Base-by-base conservation (phyloP, 306 rosid species). In the Castanopsis chinensis region DNA sequence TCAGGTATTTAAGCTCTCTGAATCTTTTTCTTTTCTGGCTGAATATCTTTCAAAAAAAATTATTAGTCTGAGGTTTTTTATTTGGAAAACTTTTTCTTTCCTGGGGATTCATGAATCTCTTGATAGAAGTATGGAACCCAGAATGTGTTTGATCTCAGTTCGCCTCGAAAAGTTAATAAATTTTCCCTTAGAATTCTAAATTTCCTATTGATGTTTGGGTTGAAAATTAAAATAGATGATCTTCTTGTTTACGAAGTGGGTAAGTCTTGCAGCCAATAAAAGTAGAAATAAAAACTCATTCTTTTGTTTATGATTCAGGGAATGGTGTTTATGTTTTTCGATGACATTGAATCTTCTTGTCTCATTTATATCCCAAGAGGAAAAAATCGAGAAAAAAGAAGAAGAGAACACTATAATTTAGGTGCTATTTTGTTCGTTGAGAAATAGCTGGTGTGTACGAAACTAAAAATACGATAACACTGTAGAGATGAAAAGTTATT, bases 1-100 rank as follows among this genome's bases (percentile, higher is more conserved):
- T 87, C 82, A 87, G 88, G 90, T 87, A 20, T 30, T n/a, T 4
- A 30, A 30, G 21, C 45, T 33, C 52, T 33, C 28, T 28, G 45
- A 18, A 8, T 68, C 21, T 57, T 49, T 49, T 49, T 49, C 15
- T 49, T 49, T 49, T 49, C 5, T 10, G 53, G 17, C 4, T 49
- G 53, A 49, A 49, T 49, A 3, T 49, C 53, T 49, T 28, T 63
- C 3, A 28, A 14, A 28, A 63, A 63, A 41, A 3, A 14, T 27
- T 18, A n/a, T 35, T 35, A 64, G 5, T n/a, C 6, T 9, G 8
- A n/a, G n/a, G 2, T 3, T 32, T 67, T 35, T 19, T 19, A 41
- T 19, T 12, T 19, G 72, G 17, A 32, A 35, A 67, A 67, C n/a
- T 10, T 10, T 9, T 33, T 67, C 25, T 67, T 67, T 35, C 51